Evolutionary conservation across 2,329 filamentous ascomycete species (phyloP).

Genomic region (Sporothrix inflata): DNA sequence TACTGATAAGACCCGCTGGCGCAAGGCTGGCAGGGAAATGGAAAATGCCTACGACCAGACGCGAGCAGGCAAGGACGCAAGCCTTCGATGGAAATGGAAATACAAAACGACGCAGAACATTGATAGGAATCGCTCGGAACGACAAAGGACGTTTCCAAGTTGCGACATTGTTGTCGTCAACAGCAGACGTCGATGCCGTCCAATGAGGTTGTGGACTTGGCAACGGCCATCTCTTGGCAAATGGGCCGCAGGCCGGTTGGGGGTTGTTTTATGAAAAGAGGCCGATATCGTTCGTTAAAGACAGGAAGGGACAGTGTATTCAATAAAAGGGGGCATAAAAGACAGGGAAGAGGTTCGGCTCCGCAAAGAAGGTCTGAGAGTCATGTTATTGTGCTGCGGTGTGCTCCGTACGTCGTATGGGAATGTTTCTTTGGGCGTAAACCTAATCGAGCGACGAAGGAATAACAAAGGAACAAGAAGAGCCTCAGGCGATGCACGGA

Average conservation of each 20-base stretch:
- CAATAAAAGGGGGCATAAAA: background rate
- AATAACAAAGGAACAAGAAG: background rate
- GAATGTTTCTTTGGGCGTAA: background rate
- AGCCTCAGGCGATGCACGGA: background rate
- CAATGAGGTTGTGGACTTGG: background rate
- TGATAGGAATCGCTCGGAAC: background rate
- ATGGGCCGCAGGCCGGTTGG: background rate
- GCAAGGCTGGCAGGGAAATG: background rate
- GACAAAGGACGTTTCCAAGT: background rate
- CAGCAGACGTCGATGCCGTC: background rate
- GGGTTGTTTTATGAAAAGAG: background rate
- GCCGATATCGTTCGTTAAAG: too few relatives aligned
- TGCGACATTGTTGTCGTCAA: background rate
- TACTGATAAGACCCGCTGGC: background rate
- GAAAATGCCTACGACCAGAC: background rate
- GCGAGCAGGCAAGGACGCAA: background rate
- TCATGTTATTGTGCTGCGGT: background rate
- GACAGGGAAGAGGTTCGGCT: background rate
- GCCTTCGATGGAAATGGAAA: background rate
- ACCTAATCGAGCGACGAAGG: background rate
- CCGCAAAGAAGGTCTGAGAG: background rate
- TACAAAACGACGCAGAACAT: background rate
- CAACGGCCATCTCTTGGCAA: background rate
- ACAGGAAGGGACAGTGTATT: background rate
- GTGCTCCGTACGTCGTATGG: too few relatives aligned